Evolutionary conservation across 345 rosid species (phyloP).

Genomic region (Syzygium aqueum): DNA sequence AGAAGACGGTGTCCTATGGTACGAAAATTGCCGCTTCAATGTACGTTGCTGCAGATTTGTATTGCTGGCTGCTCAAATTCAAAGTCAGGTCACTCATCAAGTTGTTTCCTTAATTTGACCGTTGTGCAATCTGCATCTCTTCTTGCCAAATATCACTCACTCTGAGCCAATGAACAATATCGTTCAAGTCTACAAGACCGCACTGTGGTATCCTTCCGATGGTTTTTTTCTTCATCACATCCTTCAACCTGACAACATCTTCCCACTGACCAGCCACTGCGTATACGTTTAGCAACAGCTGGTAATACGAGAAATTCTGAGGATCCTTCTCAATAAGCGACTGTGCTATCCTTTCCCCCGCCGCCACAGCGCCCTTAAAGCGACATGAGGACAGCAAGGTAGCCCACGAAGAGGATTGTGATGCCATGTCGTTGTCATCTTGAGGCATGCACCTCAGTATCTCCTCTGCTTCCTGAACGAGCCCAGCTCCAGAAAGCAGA

Average conservation of each 20-base stretch:
- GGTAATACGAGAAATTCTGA: conserved; percentile 39
- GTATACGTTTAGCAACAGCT: conserved; percentile 47
- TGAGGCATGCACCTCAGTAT: conserved; percentile 29
- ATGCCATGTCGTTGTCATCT: conserved; percentile 6
- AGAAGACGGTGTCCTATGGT: not conserved
- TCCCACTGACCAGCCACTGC: conserved; percentile 51
- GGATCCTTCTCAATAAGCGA: conserved; percentile 45
- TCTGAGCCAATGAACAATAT: conserved; percentile 41
- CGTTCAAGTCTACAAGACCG: conserved; percentile 52
- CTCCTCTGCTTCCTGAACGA: conserved; percentile 38
- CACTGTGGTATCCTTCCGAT: conserved; percentile 42
- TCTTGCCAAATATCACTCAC: conserved; percentile 4
- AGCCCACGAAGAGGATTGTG: conserved; percentile 40
- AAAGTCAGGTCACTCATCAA: not conserved
- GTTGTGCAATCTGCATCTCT: not conserved
- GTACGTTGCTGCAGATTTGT: not conserved
- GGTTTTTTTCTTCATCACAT: conserved; percentile 27
- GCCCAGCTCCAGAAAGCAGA: conserved; percentile 34
- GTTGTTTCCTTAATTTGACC: not conserved
- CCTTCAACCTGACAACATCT: conserved; percentile 41
- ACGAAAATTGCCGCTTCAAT: not conserved
- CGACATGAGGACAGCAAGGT: conserved; percentile 40
- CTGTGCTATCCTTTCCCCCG: conserved; percentile 45
- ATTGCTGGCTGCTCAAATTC: not conserved
- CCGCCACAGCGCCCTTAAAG: conserved; percentile 28